phyloP scores from a whole-genome alignment of 2,329 filamentous ascomycete genomes.

The Pochonia chlamydosporia region DNA sequence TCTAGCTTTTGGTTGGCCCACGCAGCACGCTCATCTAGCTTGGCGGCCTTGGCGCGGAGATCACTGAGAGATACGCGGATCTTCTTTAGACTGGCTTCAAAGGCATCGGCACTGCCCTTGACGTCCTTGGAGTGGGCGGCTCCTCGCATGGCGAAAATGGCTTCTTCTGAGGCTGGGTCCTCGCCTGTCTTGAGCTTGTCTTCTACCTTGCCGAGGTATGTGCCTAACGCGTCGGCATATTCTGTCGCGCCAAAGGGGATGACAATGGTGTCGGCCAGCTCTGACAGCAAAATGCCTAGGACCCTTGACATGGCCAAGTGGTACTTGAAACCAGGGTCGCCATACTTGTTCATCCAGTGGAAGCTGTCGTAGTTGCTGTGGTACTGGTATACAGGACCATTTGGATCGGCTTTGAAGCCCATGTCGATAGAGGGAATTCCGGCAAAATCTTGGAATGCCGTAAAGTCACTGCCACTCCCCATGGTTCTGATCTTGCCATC shows the following conservation, averaged over 20 bases:
- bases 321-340: constrained; percentile 63
- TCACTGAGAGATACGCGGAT: constrained; percentile 31
- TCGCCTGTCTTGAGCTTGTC: constrained; percentile 34
- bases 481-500: constrained; percentile 56
- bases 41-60: constrained; percentile 33
- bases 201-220: constrained; percentile 48
- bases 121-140: constrained; percentile 15
- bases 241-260: constrained; percentile 59
- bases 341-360: constrained; percentile 79
- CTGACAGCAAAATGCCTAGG: constrained; percentile 54
- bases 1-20: constrained; percentile 36
- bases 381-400: constrained; percentile 67
- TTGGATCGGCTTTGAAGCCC: constrained; percentile 41
- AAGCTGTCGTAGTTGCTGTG: constrained; percentile 91
- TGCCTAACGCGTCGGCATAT: constrained; percentile 52
- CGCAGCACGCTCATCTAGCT: constrained; percentile 40
- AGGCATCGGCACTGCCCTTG: constrained; percentile 30
- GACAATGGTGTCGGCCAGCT: constrained; percentile 55
- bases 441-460: constrained; percentile 67
- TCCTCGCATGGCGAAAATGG: constrained; percentile 24
- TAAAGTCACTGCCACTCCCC: constrained; percentile 70
- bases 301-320: constrained; percentile 63
- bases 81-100: constrained; percentile 31
- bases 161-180: constrained; percentile 19
- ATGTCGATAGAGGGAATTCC: constrained; percentile 62